Conservation (phyloP, 2,329 filamentous ascomycete genomes). For the Zarea fungicola region DNA sequence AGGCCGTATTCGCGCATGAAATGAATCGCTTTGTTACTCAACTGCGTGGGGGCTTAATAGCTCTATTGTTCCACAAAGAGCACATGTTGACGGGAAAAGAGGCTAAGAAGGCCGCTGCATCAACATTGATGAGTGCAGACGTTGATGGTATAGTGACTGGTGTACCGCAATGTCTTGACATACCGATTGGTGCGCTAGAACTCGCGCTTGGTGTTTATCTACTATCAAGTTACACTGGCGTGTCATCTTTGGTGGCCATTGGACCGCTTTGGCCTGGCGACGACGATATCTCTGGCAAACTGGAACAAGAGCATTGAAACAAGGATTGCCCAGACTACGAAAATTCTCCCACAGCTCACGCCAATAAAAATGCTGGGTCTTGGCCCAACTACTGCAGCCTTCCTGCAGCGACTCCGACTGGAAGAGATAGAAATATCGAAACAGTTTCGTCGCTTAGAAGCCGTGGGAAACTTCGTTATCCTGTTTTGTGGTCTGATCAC, state of each 20-base stretch:
- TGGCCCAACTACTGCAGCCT: background rate
- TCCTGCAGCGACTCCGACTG: background rate
- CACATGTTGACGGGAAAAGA: conserved; percentile 24
- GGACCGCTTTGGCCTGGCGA: background rate
- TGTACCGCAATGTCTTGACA: background rate
- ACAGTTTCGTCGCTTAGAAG: background rate
- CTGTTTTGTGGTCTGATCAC: background rate
- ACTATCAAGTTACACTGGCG: background rate
- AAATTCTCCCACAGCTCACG: background rate
- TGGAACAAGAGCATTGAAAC: background rate
- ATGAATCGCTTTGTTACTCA: conserved; percentile 23
- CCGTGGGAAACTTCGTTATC: background rate
- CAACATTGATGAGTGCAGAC: background rate
- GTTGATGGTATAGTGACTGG: background rate
- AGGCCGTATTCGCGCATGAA: background rate
- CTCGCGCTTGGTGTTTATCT: background rate
- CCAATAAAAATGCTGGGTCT: conserved; percentile 6
- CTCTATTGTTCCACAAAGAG: conserved; percentile 44
- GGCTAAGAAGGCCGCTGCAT: conserved; percentile 21
- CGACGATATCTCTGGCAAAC: background rate
- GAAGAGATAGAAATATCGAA: background rate
- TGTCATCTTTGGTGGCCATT: background rate
- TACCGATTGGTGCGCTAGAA: background rate
- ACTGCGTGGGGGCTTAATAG: conserved; percentile 27
- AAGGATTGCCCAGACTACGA: background rate